phyloP scores from a whole-genome alignment of 805 yeast genomes.

The Starmerella roubikii region DNA sequence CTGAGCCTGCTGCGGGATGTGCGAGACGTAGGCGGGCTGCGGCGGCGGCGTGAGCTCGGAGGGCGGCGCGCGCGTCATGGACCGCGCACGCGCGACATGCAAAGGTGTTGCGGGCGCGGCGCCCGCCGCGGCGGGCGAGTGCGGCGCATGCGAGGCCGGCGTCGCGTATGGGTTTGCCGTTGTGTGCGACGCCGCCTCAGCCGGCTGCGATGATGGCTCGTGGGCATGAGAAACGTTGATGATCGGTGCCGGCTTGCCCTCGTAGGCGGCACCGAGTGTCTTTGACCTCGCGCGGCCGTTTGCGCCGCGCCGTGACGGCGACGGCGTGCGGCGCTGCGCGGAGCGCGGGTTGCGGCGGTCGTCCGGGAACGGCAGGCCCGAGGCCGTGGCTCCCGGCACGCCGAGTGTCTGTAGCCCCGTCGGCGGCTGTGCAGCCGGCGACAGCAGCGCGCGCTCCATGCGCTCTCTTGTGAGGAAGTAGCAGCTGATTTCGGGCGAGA shows the following conservation, averaged over 20 bases:
- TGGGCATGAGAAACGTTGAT: background rate
- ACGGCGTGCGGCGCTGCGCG: background rate
- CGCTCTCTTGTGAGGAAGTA: conserved; percentile 80
- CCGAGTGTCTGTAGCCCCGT: background rate
- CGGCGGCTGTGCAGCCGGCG: background rate
- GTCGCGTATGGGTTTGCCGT: background rate
- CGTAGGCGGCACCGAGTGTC: conserved; percentile 14
- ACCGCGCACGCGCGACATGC: too few species aligned
- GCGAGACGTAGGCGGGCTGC: conserved; percentile 9
- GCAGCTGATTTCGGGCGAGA: conserved; percentile 77
- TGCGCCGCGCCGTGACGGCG: conserved; percentile 3
- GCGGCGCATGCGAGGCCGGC: background rate
- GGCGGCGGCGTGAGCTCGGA: background rate
- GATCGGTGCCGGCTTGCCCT: conserved; percentile 1
- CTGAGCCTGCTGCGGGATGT: conserved; percentile 9
- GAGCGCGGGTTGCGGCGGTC: background rate
- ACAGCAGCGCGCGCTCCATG: conserved; percentile 30
- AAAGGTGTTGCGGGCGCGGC: background rate
- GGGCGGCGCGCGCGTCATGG: background rate
- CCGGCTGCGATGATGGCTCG: background rate
- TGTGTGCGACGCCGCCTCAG: background rate
- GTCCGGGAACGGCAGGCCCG: background rate
- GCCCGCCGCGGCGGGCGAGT: background rate
- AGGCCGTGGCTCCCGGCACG: background rate
- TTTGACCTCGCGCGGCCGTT: conserved; percentile 12